A percentile compares a stretch with the other conserved stretches of the same genome.
Conservation (phyloP, 2,329 filamentous ascomycete species). For the Cercospora citrullina region DNA sequence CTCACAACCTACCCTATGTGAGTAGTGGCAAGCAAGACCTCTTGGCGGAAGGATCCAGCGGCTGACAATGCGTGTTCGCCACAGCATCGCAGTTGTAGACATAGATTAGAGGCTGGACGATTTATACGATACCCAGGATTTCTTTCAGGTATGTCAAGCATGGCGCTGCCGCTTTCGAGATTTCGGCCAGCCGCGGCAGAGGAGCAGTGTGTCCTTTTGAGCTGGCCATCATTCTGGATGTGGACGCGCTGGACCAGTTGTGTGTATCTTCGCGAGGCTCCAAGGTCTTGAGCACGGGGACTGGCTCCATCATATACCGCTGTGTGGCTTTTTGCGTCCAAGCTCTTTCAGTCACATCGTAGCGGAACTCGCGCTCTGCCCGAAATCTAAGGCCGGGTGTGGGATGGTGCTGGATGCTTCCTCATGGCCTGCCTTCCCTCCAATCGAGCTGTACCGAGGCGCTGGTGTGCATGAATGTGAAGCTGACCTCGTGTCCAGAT, state of each 20-base stretch:
- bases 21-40: constrained; percentile 9
- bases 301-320: not conserved
- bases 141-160: constrained; percentile 27
- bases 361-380: not conserved
- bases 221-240: not conserved
- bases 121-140: constrained; percentile 31
- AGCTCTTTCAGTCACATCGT: not conserved
- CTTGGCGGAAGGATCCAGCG: not conserved
- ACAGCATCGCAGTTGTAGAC: constrained; percentile 34
- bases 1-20: constrained; percentile 26
- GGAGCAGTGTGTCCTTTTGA: not conserved
- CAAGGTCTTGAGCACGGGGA: not conserved
- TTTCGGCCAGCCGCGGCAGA: not conserved
- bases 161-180: not conserved
- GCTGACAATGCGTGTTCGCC: not conserved
- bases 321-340: not conserved
- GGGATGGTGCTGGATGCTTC: not conserved
- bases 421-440: not conserved
- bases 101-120: constrained; percentile 40
- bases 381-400: not conserved
- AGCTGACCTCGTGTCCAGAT: constrained; percentile 17
- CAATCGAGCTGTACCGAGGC: not conserved
- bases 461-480: not conserved
- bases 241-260: not conserved
- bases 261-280: not conserved